Evolutionary conservation across 352 stramenopile genomes (phyloP).

Genomic region (Bremia lactucae): DNA sequence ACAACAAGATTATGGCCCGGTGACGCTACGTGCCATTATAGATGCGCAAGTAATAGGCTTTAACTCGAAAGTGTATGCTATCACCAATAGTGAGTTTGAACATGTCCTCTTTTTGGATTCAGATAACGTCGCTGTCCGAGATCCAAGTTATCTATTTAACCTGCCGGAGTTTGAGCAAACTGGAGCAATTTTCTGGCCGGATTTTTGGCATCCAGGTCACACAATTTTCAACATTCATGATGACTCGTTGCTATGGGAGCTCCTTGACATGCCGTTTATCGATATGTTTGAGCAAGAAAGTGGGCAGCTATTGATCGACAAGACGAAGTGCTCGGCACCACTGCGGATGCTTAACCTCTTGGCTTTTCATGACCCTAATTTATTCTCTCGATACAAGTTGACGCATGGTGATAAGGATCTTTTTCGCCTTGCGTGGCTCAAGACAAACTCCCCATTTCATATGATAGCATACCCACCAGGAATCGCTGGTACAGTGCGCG

Average conservation of each 20-base stretch:
- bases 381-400: constrained; percentile 18
- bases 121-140: constrained; percentile 37
- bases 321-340: constrained; percentile 7
- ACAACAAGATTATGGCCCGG: constrained; percentile 7
- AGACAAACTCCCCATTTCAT: constrained; percentile 25
- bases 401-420: constrained; percentile 41
- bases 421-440: constrained; percentile 40
- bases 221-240: constrained; percentile 55
- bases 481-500: constrained; percentile 14
- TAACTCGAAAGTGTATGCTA: constrained; percentile 37
- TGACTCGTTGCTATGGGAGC: constrained; percentile 33
- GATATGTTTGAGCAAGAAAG: constrained; percentile 56
- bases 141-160: constrained; percentile 45
- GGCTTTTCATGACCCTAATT: constrained; percentile 11
- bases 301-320: constrained; percentile 35
- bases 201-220: constrained; percentile 26
- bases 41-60: constrained; percentile 26
- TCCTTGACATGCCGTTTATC: constrained; percentile 22
- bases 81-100: constrained; percentile 27
- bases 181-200: constrained; percentile 48
- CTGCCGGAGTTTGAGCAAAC: constrained; percentile 19
- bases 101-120: constrained; percentile 41
- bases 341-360: constrained; percentile 24
- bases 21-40: constrained; percentile 22
- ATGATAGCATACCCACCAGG: constrained; percentile 28